A percentile compares a stretch with the other conserved stretches of the same genome.
phyloP scores from a whole-genome alignment of 2,329 filamentous ascomycete genomes.

The Penicillium sp. region DNA sequence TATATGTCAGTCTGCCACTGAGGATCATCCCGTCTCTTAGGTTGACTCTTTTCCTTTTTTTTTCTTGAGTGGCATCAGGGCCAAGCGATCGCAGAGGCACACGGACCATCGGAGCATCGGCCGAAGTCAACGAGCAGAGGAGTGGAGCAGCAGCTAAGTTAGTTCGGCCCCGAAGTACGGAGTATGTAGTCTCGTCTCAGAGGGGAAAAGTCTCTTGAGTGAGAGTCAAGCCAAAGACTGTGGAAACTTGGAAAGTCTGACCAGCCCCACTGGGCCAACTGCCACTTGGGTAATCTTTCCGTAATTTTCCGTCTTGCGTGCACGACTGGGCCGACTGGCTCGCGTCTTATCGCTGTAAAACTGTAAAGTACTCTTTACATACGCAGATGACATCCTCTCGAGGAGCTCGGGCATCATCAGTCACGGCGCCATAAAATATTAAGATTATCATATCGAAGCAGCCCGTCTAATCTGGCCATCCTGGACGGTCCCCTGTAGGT shows the following conservation, averaged over 20 bases:
- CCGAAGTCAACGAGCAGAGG: constrained; percentile 7
- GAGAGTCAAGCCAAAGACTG: neutral
- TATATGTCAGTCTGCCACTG: too few relatives aligned
- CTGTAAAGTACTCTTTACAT: neutral
- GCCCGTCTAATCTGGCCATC: neutral
- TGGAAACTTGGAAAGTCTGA: neutral
- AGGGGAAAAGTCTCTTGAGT: neutral
- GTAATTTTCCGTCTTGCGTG: neutral
- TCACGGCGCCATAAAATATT: too few relatives aligned
- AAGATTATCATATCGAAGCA: too few relatives aligned
- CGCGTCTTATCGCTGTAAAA: neutral
- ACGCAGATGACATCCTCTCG: neutral
- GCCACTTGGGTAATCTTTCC: constrained; percentile 2
- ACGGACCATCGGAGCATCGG: constrained; percentile 14
- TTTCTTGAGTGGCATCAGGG: neutral
- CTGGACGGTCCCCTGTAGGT: neutral
- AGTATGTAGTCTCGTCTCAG: too few relatives aligned
- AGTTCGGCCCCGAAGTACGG: neutral
- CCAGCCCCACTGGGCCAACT: neutral
- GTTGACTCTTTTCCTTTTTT: neutral
- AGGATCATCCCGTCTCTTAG: neutral
- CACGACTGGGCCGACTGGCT: neutral
- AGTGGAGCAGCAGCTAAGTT: neutral
- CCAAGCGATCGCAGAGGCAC: neutral
- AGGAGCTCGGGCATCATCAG: neutral